Evolutionary conservation across 2,329 filamentous ascomycete genomes (phyloP).

Genomic region (Exophiala xenobiotica): DNA sequence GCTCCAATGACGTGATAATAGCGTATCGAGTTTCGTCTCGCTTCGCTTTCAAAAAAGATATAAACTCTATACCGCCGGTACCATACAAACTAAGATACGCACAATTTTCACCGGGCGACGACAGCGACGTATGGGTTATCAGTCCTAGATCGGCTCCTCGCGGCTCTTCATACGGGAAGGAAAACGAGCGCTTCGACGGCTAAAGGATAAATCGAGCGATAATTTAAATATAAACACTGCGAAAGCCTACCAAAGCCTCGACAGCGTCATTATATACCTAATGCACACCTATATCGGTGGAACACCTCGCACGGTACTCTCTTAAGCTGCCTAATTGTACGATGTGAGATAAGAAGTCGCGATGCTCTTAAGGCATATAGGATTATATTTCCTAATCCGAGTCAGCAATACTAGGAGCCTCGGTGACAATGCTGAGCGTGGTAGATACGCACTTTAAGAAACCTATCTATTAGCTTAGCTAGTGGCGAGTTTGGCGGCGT

Average conservation of each 20-base stretch:
- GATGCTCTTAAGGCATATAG: conserved; percentile 27
- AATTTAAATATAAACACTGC: neutral
- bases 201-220: neutral
- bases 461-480: neutral
- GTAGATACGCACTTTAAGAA: conserved; percentile 2
- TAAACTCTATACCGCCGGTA: conserved; percentile 52
- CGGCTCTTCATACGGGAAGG: neutral
- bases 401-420: neutral
- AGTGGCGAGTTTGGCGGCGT: neutral
- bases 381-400: conserved; percentile 1
- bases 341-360: neutral
- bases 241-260: neutral
- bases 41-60: conserved; percentile 53
- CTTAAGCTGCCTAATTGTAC: neutral
- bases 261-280: neutral
- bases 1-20: neutral
- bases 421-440: neutral
- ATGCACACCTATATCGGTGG: neutral
- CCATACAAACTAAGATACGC: no score
- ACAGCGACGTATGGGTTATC: neutral
- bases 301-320: neutral
- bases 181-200: no score
- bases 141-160: neutral
- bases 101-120: conserved; percentile 9
- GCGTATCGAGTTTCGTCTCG: conserved; percentile 46